Conservation (phyloP, 78 protist genomes). For the Dictyostelium citrinum region DNA sequence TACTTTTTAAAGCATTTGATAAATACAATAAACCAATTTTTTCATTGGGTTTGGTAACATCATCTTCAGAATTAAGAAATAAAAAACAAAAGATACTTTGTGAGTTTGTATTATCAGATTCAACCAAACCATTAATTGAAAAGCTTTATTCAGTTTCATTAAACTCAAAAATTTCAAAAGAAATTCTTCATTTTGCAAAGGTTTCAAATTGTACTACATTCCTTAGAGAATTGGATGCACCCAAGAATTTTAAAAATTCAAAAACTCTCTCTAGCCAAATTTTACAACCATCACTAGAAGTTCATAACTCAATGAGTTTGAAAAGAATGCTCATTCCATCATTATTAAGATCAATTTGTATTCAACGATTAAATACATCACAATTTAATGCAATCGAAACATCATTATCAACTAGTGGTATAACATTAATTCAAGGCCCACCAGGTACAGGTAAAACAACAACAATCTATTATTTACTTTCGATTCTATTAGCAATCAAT, state of each 20-base stretch:
- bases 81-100: background rate
- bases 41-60: background rate
- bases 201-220: slow-evolving; percentile 27
- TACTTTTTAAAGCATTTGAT: background rate
- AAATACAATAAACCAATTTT: background rate
- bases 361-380: background rate
- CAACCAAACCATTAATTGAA: background rate
- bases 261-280: background rate
- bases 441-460: slow-evolving; percentile 65
- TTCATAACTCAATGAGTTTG: background rate
- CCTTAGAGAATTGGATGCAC: slow-evolving; percentile 1
- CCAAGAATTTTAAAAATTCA: background rate
- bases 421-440: slow-evolving; percentile 68
- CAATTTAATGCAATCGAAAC: slow-evolving; percentile 5
- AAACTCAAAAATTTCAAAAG: background rate
- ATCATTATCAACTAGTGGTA: background rate
- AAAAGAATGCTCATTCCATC: background rate
- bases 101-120: background rate
- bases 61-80: background rate
- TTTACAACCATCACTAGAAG: background rate
- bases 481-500: background rate
- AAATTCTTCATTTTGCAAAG: background rate
- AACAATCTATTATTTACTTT: slow-evolving; percentile 4
- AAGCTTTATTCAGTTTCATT: background rate
- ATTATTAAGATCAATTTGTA: background rate